Conservation (phyloP, 2,329 filamentous ascomycete genomes). For the Phialophora verrucosa region DNA sequence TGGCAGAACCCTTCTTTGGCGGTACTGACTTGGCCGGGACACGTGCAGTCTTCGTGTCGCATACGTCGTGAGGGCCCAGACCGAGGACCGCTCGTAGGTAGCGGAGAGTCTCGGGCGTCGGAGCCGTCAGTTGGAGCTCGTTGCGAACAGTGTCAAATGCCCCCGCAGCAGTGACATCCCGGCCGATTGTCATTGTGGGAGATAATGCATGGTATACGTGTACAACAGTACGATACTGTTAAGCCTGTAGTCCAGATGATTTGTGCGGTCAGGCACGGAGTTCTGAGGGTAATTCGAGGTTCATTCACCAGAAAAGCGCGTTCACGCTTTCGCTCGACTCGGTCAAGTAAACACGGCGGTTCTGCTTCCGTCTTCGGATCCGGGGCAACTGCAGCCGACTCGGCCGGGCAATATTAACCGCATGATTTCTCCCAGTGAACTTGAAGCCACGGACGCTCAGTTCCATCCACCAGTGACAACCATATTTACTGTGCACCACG, state of each 20-base stretch:
- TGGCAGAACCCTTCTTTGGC: conserved; percentile 15
- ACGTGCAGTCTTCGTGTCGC: neutral
- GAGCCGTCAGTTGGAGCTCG: conserved; percentile 26
- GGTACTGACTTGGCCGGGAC: neutral
- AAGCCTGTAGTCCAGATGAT: neutral
- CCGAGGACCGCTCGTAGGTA: conserved; percentile 28
- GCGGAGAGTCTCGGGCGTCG: conserved; percentile 27
- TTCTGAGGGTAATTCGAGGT: neutral
- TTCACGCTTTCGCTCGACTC: conserved; percentile 18
- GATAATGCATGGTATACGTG: conserved; percentile 7
- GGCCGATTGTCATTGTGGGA: conserved; percentile 15
- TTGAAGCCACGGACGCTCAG: neutral
- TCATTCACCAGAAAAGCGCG: neutral
- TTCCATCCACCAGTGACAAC: neutral
- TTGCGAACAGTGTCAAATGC: conserved; percentile 21
- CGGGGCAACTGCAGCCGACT: conserved; percentile 2
- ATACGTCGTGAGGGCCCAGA: conserved; percentile 8
- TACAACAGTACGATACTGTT: conserved; percentile 10
- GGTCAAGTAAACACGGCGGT: conserved; percentile 25
- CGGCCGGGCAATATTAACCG: neutral
- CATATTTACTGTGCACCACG: neutral
- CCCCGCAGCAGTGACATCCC: conserved; percentile 1
- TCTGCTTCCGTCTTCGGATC: neutral
- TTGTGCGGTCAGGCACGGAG: neutral
- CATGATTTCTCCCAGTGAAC: neutral